Percentiles rank a stretch among this genome's conserved stretches.
These are phyloP conservation scores for Naumovozyma baii DNA, from an alignment of 805 yeast species.

Conservation along the genomic window DNA sequence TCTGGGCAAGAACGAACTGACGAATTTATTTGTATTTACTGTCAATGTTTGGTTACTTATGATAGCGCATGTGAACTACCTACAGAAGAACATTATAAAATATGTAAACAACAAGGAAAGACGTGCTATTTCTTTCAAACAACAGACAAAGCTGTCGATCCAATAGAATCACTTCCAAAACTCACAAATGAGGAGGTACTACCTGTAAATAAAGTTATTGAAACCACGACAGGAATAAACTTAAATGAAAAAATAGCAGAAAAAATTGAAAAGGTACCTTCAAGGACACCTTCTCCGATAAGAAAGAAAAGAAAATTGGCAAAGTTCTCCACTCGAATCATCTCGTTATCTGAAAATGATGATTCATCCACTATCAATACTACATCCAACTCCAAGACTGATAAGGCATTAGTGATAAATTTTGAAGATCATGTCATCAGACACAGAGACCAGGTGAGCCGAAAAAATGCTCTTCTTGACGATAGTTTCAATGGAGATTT, in stretches of 20 bases:
- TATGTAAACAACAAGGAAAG: conserved; percentile 12
- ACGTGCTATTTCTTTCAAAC: conserved; percentile 16
- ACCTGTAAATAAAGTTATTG: too few species aligned
- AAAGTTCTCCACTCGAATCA: conserved; percentile 4
- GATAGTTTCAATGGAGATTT: conserved; percentile 25
- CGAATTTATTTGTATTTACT: conserved; percentile 49
- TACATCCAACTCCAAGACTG: background rate
- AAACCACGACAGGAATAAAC: too few species aligned
- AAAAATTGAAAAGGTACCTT: background rate
- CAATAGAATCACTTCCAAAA: background rate
- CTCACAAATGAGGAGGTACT: too few species aligned
- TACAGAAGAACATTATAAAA: conserved; percentile 35
- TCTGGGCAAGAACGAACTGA: conserved; percentile 20
- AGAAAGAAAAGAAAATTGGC: conserved; percentile 12
- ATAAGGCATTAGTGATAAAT: conserved; percentile 15
- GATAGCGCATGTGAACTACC: conserved; percentile 36
- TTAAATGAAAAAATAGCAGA: too few species aligned
- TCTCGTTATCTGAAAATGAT: conserved; percentile 1
- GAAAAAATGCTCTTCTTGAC: conserved; percentile 23
- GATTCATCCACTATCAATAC: background rate
- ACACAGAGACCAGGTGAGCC: conserved; percentile 9
- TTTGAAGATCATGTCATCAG: conserved; percentile 18
- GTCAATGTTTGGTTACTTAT: conserved; percentile 36
- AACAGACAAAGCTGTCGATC: background rate
- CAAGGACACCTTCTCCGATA: conserved; percentile 3